Evolutionary conservation across 495 filamentous ascomycete species (phyloP), one percentile per base, ranked within the genome.

Genomic region (Pseudomonodictys pantanalensis): DNA sequence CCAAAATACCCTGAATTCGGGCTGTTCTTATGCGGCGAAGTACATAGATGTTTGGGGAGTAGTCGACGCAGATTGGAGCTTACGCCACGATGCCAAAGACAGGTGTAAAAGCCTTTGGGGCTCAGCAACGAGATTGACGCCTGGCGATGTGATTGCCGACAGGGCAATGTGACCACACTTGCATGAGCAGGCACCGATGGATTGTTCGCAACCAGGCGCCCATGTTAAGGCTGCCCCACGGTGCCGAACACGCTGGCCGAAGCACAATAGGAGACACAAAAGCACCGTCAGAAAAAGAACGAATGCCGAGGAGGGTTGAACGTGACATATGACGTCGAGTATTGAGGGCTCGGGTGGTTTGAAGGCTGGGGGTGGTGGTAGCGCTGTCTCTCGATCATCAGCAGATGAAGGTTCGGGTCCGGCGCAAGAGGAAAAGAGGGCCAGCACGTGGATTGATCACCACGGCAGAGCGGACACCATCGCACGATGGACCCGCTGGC

Each of bases 161-260:
- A 52, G 47, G 47, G 39, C 41, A 60, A 54, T 47, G 58, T 60
- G 58, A 60, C 38, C 29, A 1, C 30, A 26, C 3, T 10, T 58
- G 55, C 55, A 58, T 50, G 22, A 41, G 38, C 29, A 46, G 53
- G 29, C 43, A 32, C 20, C 43, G 42, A 48, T 44, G 39, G 15
- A 2, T 28, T 38, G 35, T 18, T 52, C n/a, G 29, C 23, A 33
- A 11, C 9, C 22, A 58, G 55, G 22, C 55, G 12, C 30, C 42
- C 25, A 30, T 17, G 30, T 4, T 23, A 11, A n/a, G 33, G 32
- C 23, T 17, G 23, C 23, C 20, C 35, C 18, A 29, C 15, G 25
- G 38, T 12, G n/a, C 15, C 29, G 41, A 3, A 22, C 15, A 33
- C 29, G 29, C 44, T 15, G 18, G n/a, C n/a, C 41, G 17, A 44